phyloP scores from a whole-genome alignment of 768 basidiomycete species.

The Boletus coccyginus region DNA sequence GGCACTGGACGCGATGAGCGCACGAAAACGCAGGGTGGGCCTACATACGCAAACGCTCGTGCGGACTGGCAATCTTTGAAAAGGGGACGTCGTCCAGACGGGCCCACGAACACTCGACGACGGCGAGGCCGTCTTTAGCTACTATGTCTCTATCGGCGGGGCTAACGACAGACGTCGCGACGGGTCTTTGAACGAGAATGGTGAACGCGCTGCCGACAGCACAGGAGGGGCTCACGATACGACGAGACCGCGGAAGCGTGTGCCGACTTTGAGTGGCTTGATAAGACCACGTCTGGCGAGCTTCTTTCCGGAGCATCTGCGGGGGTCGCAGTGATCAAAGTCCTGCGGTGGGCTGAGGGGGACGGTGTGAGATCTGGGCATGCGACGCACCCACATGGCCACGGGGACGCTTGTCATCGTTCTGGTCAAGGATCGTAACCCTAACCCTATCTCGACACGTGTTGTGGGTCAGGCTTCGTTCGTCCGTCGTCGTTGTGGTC shows the following conservation, averaged over 20 bases:
- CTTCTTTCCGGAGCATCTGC: conserved; percentile 85
- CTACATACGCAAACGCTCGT: conserved; percentile 82
- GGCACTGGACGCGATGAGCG: conserved; percentile 59
- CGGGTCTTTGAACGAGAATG: conserved; percentile 57
- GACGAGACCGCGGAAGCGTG: conserved; percentile 87
- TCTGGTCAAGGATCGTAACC: conserved; percentile 8
- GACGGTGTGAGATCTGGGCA: background rate
- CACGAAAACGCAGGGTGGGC: background rate
- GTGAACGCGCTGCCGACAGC: background rate
- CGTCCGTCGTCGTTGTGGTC: conserved; percentile 22
- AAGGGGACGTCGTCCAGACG: conserved; percentile 94
- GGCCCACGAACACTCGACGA: conserved; percentile 99
- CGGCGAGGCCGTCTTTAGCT: conserved; percentile 73
- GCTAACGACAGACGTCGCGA: conserved; percentile 73
- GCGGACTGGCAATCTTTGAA: conserved; percentile 85
- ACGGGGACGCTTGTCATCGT: conserved; percentile 56
- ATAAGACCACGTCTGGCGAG: conserved; percentile 83
- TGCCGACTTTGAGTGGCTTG: conserved; percentile 77
- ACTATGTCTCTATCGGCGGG: conserved; percentile 85
- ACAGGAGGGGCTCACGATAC: conserved; percentile 68
- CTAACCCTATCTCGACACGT: conserved; percentile 30
- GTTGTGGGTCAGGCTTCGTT: conserved; percentile 16
- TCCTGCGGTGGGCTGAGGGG: conserved; percentile 50
- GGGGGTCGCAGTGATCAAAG: conserved; percentile 96
- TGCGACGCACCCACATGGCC: conserved; percentile 88